Conservation (phyloP, 2,329 filamentous ascomycete genomes). For the Clathrospora elynae region DNA sequence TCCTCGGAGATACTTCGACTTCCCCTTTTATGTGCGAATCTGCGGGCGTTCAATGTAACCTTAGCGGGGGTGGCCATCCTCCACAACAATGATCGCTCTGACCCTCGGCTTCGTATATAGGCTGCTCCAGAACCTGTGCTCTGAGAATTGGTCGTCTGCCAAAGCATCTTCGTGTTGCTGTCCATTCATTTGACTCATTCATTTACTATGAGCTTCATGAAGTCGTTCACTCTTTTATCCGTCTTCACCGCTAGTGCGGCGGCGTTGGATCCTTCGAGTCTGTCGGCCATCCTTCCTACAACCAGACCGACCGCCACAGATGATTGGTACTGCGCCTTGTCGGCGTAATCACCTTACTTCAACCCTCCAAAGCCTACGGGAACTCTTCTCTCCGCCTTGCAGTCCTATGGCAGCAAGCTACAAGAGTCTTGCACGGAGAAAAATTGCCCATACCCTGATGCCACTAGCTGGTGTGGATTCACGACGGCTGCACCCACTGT, state of each 20-base stretch:
- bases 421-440: conserved; percentile 1
- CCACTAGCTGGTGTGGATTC: conserved; percentile 4
- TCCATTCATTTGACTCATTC: conserved; percentile 2
- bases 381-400: conserved; percentile 3
- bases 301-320: conserved; percentile 5
- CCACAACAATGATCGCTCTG: neutral
- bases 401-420: conserved; percentile 3
- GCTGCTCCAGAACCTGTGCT: neutral
- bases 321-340: conserved; percentile 6
- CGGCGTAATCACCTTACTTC: conserved; percentile 3
- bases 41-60: neutral
- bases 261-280: conserved; percentile 3
- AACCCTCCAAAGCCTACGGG: conserved; percentile 4
- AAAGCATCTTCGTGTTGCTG: neutral
- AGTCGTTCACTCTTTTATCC: conserved; percentile 6
- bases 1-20: too few species aligned
- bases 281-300: conserved; percentile 1
- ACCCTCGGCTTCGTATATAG: neutral
- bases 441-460: conserved; percentile 5
- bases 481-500: conserved; percentile 3
- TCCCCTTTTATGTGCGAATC: too few species aligned
- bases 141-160: neutral
- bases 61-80: neutral
- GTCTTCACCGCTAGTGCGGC: conserved; percentile 2
- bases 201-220: conserved; percentile 1